Percentiles rank a stretch among this genome's conserved stretches.
These are phyloP conservation scores for Herpetomonas tarakana DNA, from an alignment of 208 protist species.

Conservation along the genomic window DNA sequence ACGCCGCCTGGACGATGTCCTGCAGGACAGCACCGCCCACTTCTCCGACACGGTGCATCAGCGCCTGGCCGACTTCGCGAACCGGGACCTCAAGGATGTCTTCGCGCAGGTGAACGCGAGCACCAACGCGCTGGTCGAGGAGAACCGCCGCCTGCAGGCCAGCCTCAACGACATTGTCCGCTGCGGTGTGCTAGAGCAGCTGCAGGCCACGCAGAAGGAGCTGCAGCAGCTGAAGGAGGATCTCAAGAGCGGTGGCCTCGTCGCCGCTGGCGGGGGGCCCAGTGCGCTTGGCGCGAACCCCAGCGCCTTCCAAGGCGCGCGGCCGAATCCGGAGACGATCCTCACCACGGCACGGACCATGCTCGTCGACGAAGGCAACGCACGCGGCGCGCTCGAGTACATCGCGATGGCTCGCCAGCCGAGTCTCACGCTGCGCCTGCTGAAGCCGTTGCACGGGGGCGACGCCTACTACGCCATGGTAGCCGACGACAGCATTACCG, in stretches of 20 bases:
- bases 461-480: slow-evolving; percentile 41
- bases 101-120: slow-evolving; percentile 41
- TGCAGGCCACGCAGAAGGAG: slow-evolving; percentile 37
- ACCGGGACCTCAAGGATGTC: slow-evolving; percentile 51
- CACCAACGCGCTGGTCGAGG: slow-evolving; percentile 44
- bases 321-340: slow-evolving; percentile 56
- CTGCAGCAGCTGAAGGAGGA: slow-evolving; percentile 45
- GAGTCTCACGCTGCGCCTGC: slow-evolving; percentile 37
- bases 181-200: slow-evolving; percentile 31
- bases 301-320: slow-evolving; percentile 19
- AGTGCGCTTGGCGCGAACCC: slow-evolving; percentile 4
- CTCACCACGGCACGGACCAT: slow-evolving; percentile 34
- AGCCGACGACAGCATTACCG: slow-evolving; percentile 27
- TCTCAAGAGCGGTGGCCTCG: slow-evolving; percentile 9
- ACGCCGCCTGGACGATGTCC: slow-evolving; percentile 61
- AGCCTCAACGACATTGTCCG: slow-evolving; percentile 52
- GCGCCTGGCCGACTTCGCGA: slow-evolving; percentile 43
- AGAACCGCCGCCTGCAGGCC: slow-evolving; percentile 60
- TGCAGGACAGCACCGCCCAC: slow-evolving; percentile 54
- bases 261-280: not conserved
- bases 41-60: slow-evolving; percentile 49
- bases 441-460: slow-evolving; percentile 30
- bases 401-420: slow-evolving; percentile 40
- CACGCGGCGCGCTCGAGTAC: slow-evolving; percentile 44
- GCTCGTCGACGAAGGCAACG: slow-evolving; percentile 37